phyloP scores from a whole-genome alignment of 2,329 filamentous ascomycete species.

The Neofusicoccum cordaticola region DNA sequence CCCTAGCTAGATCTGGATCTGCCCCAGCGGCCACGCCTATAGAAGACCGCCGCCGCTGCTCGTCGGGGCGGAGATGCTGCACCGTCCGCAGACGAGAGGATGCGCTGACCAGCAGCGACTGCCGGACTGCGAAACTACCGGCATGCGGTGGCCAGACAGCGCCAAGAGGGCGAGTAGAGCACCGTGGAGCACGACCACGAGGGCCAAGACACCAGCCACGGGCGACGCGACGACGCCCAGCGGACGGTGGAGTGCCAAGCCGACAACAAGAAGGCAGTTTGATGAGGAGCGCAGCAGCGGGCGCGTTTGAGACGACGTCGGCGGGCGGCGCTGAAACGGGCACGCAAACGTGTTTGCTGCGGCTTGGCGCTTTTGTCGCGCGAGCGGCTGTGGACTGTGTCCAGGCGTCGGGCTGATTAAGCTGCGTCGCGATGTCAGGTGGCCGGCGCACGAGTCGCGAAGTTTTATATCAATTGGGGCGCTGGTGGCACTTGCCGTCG shows the following conservation, averaged over 20 bases:
- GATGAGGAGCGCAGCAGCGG: background rate
- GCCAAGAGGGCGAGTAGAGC: background rate
- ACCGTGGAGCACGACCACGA: background rate
- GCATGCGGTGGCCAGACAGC: background rate
- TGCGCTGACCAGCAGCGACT: background rate
- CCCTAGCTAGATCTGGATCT: background rate
- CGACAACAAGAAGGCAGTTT: background rate
- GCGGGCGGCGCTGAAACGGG: too few relatives aligned
- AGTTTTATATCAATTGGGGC: background rate
- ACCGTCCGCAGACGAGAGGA: too few relatives aligned
- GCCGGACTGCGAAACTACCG: background rate
- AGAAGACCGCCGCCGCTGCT: background rate
- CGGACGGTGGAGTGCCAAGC: background rate
- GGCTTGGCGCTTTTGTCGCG: background rate
- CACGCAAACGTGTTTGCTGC: background rate
- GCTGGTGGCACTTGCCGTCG: constrained; percentile 12
- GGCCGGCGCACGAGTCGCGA: constrained; percentile 8
- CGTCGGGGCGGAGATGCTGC: background rate
- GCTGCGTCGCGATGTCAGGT: constrained; percentile 2
- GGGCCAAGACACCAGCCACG: background rate
- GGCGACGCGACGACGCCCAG: constrained; percentile 8
- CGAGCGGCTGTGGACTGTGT: background rate
- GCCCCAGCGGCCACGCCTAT: background rate
- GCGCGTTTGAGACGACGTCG: background rate
- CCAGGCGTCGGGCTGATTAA: constrained; percentile 8